phyloP scores from a whole-genome alignment of 805 yeast species.

The Starmerella lactis-condensi region DNA sequence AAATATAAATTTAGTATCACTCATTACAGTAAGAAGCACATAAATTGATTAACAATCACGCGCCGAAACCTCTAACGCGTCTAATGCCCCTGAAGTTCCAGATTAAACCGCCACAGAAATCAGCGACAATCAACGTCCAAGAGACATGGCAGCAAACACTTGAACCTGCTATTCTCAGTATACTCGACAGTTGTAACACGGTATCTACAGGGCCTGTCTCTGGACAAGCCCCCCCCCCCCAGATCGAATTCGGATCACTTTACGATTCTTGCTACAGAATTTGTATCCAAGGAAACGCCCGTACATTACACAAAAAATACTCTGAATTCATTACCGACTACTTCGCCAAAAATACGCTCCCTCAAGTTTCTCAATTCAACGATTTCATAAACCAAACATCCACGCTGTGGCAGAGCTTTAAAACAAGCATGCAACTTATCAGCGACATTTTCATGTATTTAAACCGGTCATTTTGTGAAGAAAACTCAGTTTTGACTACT shows the following conservation, averaged over 20 bases:
- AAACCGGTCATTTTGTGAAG: conserved; percentile 13
- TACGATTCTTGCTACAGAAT: conserved; percentile 14
- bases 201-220: too few relatives aligned
- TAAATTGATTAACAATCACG: too few relatives aligned
- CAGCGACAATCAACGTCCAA: conserved; percentile 9
- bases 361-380: background rate
- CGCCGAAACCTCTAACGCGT: background rate
- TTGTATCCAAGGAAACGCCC: conserved; percentile 16
- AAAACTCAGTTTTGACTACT: conserved; percentile 7
- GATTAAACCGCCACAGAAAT: conserved; percentile 14
- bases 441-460: conserved; percentile 17
- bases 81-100: conserved; percentile 11
- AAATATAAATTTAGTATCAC: too few relatives aligned
- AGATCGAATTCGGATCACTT: conserved; percentile 12
- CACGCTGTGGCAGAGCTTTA: conserved; percentile 10
- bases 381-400: conserved; percentile 7
- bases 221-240: too few relatives aligned
- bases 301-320: conserved; percentile 10
- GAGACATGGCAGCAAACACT: conserved; percentile 12
- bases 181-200: conserved; percentile 4
- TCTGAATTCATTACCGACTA: conserved; percentile 7
- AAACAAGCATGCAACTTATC: conserved; percentile 8
- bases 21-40: too few relatives aligned
- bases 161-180: conserved; percentile 15
- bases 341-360: background rate